Percentiles rank a stretch among this genome's conserved stretches.
phyloP scores from a whole-genome alignment of 306 rosid genomes.

The Cucumis melo region DNA sequence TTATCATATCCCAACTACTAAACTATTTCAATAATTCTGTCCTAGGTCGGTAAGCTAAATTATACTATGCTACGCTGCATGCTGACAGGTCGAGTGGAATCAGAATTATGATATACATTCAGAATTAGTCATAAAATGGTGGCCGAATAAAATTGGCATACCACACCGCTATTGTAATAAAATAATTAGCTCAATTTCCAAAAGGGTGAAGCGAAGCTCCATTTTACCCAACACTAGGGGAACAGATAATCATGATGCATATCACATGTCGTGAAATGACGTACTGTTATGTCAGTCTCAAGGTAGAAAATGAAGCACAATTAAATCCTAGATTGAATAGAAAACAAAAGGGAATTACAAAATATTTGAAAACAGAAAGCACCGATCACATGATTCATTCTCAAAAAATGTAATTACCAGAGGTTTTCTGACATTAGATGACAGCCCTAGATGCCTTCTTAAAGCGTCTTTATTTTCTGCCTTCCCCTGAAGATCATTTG shows the following conservation, averaged over 20 bases:
- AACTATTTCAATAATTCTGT: background rate
- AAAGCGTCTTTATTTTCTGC: constrained; percentile 72
- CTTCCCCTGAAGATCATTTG: constrained; percentile 76
- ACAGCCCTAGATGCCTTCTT: constrained; percentile 61
- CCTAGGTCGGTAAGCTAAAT: background rate
- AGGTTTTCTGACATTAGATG: constrained; percentile 59
- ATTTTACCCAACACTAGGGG: background rate
- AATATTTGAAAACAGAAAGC: background rate
- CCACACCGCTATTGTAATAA: background rate
- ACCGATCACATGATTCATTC: constrained; percentile 1
- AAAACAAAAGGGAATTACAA: background rate
- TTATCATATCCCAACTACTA: background rate
- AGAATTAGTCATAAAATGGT: background rate
- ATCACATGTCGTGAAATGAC: background rate
- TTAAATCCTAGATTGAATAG: background rate
- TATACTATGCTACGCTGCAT: background rate
- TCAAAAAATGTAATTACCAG: constrained; percentile 47
- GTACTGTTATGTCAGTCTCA: background rate
- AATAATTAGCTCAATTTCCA: background rate
- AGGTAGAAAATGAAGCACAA: background rate
- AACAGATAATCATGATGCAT: background rate
- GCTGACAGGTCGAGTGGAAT: background rate
- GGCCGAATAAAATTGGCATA: background rate
- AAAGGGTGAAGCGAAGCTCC: background rate
- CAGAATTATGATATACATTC: background rate